Conservation (phyloP, 2,329 filamentous ascomycete genomes). For the Aciculosporium take region DNA sequence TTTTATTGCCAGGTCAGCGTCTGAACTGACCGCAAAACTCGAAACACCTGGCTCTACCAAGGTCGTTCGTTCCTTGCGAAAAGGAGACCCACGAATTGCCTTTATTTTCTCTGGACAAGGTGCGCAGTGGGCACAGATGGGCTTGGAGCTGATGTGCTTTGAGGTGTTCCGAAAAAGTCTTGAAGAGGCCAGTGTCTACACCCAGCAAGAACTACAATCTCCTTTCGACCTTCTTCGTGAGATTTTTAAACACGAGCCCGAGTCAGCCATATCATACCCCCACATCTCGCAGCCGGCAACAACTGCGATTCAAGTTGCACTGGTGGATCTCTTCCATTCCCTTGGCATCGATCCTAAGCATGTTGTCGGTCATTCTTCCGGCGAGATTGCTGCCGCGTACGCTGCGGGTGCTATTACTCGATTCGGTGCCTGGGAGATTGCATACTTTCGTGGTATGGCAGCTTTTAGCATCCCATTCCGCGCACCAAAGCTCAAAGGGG, state of each 20-base stretch:
- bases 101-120: conserved; percentile 32
- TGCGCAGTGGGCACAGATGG: conserved; percentile 29
- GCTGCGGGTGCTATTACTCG: conserved; percentile 22
- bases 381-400: conserved; percentile 32
- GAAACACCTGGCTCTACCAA: conserved; percentile 7
- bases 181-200: conserved; percentile 17
- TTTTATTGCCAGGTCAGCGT: conserved; percentile 20
- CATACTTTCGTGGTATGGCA: conserved; percentile 26
- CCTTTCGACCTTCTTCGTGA: conserved; percentile 23
- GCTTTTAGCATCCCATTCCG: conserved; percentile 16
- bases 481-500: conserved; percentile 18
- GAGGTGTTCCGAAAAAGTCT: conserved; percentile 28
- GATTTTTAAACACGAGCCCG: conserved; percentile 14
- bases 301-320: conserved; percentile 27
- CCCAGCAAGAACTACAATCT: conserved; percentile 16
- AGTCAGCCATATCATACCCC: conserved; percentile 19
- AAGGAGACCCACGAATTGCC: conserved; percentile 18
- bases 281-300: conserved; percentile 27
- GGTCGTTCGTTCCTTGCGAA: conserved; percentile 13
- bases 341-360: conserved; percentile 18
- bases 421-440: conserved; percentile 25
- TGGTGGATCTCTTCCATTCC: conserved; percentile 24
- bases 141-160: conserved; percentile 25
- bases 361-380: conserved; percentile 32
- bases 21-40: conserved; percentile 20